Evolutionary conservation across 164 flowering plant genomes (phyloP).

Genomic region (Aristolochia contorta): DNA sequence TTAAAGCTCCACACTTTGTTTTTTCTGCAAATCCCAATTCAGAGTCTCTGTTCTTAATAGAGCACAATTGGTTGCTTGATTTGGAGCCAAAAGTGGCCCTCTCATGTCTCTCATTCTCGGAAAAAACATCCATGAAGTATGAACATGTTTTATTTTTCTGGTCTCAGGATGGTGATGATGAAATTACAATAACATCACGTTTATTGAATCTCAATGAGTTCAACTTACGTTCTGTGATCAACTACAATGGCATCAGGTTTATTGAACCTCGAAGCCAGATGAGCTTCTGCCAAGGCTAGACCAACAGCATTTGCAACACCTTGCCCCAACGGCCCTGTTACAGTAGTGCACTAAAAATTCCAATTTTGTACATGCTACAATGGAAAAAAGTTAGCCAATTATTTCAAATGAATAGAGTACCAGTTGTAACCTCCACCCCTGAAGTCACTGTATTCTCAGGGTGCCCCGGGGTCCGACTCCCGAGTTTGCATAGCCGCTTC

Average conservation of each 20-base stretch:
- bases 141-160: no score
- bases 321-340: slow-evolving; percentile 53
- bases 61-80: no score
- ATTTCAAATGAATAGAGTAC: slow-evolving; percentile 22
- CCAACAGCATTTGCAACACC: slow-evolving; percentile 65
- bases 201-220: not conserved
- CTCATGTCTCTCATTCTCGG: no score
- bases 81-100: no score
- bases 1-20: no score
- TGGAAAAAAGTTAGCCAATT: not conserved
- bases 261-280: slow-evolving; percentile 46
- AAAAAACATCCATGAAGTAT: no score
- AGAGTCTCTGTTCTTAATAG: no score
- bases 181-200: no score
- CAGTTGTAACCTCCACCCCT: slow-evolving; percentile 97
- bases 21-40: no score
- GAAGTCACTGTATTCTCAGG: slow-evolving; percentile 98
- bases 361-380: not conserved
- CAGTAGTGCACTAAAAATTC: not conserved
- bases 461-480: slow-evolving; percentile 92
- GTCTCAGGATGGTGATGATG: no score
- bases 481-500: slow-evolving; percentile 88
- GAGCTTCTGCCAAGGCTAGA: slow-evolving; percentile 48
- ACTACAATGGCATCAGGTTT: slow-evolving; percentile 39
- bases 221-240: slow-evolving; percentile 36